Conservation (phyloP, 148 eudicot genomes). For the Rhododendron henanense region DNA sequence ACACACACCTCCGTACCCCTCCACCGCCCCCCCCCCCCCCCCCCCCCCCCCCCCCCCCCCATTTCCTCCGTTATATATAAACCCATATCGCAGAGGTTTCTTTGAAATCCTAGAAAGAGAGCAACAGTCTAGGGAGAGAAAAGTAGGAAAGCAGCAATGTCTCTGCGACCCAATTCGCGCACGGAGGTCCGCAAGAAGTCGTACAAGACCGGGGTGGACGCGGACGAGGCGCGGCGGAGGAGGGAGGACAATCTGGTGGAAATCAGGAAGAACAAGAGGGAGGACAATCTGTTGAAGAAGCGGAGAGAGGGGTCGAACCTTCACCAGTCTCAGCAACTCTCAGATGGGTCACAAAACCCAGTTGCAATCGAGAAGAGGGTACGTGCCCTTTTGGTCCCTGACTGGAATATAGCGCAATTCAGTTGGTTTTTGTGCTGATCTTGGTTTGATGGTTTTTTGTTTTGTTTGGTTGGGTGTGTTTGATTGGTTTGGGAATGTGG, state of each 20-base stretch:
- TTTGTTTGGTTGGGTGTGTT: not conserved
- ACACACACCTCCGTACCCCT: not conserved
- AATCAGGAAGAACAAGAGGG: conserved; percentile 88
- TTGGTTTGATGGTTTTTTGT: conserved; percentile 15
- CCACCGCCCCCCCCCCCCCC: not conserved
- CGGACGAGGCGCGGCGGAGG: conserved; percentile 80
- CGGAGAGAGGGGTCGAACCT: conserved; percentile 56
- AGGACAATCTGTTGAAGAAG: conserved; percentile 77
- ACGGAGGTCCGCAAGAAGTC: conserved; percentile 77
- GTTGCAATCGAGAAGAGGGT: conserved; percentile 54
- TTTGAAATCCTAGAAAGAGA: not conserved
- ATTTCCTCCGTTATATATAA: not conserved
- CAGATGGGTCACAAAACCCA: conserved; percentile 51
- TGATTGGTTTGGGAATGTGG: not conserved
- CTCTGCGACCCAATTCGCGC: conserved; percentile 65
- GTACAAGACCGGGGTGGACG: conserved; percentile 83
- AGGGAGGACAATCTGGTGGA: conserved; percentile 89
- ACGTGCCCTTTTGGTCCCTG: conserved; percentile 1
- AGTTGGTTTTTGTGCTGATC: conserved; percentile 13
- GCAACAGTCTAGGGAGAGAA: not conserved
- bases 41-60: not conserved
- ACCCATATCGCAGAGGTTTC: not conserved
- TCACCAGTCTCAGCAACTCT: conserved; percentile 40
- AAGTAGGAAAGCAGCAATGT: conserved; percentile 32
- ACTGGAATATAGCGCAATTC: not conserved